Conservation (phyloP, 352 stramenopile genomes). For the Globisporangium cederbergense region DNA sequence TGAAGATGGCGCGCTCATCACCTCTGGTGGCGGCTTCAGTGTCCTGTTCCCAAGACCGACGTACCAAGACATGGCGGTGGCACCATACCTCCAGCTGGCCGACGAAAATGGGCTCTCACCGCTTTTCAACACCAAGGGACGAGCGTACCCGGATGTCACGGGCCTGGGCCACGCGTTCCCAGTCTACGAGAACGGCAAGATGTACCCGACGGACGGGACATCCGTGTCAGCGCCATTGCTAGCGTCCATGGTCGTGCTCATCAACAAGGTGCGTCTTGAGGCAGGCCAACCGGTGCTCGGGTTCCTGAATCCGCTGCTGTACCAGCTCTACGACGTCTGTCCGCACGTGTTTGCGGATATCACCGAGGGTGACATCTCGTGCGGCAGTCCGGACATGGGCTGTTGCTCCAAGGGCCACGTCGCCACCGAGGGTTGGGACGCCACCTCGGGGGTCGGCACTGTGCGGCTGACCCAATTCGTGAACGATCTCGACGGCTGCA, state of each 20-base stretch:
- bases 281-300: slow-evolving; percentile 38
- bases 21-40: slow-evolving; percentile 73
- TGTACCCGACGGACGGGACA: slow-evolving; percentile 63
- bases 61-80: slow-evolving; percentile 46
- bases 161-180: slow-evolving; percentile 63
- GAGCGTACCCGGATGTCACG: slow-evolving; percentile 65
- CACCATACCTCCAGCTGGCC: slow-evolving; percentile 30
- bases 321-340: slow-evolving; percentile 51
- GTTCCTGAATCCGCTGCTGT: slow-evolving; percentile 73
- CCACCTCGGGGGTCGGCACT: slow-evolving; percentile 59
- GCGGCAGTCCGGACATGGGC: slow-evolving; percentile 34
- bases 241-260: slow-evolving; percentile 52
- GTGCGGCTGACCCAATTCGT: slow-evolving; percentile 42
- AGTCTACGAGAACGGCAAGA: slow-evolving; percentile 48
- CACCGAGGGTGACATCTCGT: slow-evolving; percentile 55
- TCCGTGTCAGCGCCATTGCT: slow-evolving; percentile 70
- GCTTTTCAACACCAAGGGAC: slow-evolving; percentile 39
- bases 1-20: slow-evolving; percentile 51
- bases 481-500: slow-evolving; percentile 38
- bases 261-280: slow-evolving; percentile 50
- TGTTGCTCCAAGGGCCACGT: slow-evolving; percentile 51
- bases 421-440: slow-evolving; percentile 63
- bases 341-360: slow-evolving; percentile 74
- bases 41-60: slow-evolving; percentile 38
- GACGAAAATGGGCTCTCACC: slow-evolving; percentile 20